phyloP scores from a whole-genome alignment of 2,329 filamentous ascomycete genomes.

The Ophiosphaerella herpotricha region DNA sequence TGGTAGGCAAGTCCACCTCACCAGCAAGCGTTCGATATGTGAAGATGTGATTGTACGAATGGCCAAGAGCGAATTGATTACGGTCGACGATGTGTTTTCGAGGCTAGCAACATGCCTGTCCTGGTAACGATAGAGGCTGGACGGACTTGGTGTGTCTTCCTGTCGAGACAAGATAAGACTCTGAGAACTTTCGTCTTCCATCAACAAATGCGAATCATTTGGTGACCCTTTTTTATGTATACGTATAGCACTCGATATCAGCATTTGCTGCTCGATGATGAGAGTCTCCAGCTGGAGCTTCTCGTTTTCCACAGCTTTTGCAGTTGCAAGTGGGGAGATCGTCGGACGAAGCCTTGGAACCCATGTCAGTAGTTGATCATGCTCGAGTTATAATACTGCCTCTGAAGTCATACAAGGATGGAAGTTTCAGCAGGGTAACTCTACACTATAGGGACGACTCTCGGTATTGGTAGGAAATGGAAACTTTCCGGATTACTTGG shows the following conservation, averaged over 20 bases:
- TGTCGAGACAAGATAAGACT: conserved; percentile 21
- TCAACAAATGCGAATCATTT: conserved; percentile 24
- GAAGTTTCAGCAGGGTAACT: too few species aligned
- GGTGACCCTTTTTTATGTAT: conserved; percentile 20
- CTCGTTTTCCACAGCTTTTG: conserved; percentile 42
- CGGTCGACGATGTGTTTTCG: conserved; percentile 21
- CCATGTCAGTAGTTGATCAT: conserved; percentile 3
- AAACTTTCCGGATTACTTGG: too few species aligned
- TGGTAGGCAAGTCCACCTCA: conserved; percentile 39
- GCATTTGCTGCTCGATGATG: conserved; percentile 47
- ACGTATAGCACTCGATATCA: conserved; percentile 32
- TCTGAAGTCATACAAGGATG: too few species aligned
- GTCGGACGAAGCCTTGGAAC: conserved; percentile 31
- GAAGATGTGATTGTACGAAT: conserved; percentile 29
- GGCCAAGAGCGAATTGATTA: conserved; percentile 27
- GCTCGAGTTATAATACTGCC: too few species aligned
- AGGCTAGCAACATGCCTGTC: conserved; percentile 31
- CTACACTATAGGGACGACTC: too few species aligned
- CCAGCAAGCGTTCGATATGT: conserved; percentile 33
- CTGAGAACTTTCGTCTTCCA: conserved; percentile 37
- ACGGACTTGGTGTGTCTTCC: conserved; percentile 19
- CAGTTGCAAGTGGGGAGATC: conserved; percentile 38
- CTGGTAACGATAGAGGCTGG: conserved; percentile 35
- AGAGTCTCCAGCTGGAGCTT: conserved; percentile 43
- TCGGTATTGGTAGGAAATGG: too few species aligned